Evolutionary conservation across 164 flowering plant species (phyloP).

Genomic region (Cinnamomum micranthum): DNA sequence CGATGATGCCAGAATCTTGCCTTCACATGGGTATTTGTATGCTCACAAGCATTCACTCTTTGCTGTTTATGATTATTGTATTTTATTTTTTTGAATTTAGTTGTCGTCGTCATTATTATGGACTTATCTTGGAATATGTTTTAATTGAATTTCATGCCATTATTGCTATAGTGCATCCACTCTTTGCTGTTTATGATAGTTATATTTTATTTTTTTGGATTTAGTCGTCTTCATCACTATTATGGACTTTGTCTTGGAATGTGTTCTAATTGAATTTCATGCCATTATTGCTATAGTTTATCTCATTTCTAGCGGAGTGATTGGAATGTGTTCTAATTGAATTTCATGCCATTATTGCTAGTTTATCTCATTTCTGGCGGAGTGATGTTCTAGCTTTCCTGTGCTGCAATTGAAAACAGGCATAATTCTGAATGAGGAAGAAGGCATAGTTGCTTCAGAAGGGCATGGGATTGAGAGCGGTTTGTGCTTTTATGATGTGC

Average conservation of each 20-base stretch:
- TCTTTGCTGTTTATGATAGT: too few relatives aligned
- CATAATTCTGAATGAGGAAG: conserved; percentile 55
- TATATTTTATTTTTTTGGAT: too few relatives aligned
- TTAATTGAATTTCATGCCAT: neutral
- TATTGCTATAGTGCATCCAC: neutral
- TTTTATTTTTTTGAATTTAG: too few relatives aligned
- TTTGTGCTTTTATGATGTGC: conserved; percentile 80
- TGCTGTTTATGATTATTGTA: too few relatives aligned
- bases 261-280: neutral
- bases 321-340: too few relatives aligned
- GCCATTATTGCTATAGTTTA: neutral
- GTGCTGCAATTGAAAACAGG: conserved; percentile 46
- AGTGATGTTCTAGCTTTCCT: conserved; percentile 3
- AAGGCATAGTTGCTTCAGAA: conserved; percentile 40
- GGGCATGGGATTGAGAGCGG: conserved; percentile 34
- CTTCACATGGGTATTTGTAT: too few relatives aligned
- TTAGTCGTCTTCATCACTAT: neutral
- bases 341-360: neutral
- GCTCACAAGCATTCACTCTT: neutral
- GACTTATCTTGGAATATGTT: neutral
- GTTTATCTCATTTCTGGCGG: neutral
- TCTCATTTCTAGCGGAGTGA: neutral
- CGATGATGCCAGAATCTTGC: too few relatives aligned
- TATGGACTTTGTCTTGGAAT: neutral
- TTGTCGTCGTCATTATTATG: neutral